Conservation (phyloP, 108 stramenopile species). For the Chaetoceros muelleri region DNA sequence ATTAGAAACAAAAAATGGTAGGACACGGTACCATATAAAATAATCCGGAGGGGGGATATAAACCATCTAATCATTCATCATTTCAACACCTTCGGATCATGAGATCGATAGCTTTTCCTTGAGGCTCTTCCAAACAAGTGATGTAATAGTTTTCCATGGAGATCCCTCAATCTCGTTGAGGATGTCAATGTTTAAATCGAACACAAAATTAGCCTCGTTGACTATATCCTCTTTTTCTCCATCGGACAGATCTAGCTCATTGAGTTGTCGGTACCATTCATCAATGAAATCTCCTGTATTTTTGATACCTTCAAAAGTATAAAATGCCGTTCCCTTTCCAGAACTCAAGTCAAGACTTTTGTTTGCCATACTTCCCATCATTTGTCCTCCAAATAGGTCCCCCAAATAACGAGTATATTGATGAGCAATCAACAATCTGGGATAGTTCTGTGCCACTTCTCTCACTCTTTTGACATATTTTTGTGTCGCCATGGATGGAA, state of each 20-base stretch:
- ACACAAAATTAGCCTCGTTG: conserved; percentile 57
- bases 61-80: too few relatives aligned
- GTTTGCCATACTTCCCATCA: conserved; percentile 56
- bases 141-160: conserved; percentile 20
- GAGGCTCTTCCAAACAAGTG: conserved; percentile 24
- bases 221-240: conserved; percentile 45
- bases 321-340: conserved; percentile 40
- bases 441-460: conserved; percentile 24
- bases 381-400: conserved; percentile 59
- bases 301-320: conserved; percentile 31
- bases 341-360: conserved; percentile 18
- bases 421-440: conserved; percentile 42
- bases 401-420: conserved; percentile 54
- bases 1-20: too few relatives aligned
- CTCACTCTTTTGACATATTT: conserved; percentile 33
- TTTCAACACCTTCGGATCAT: too few relatives aligned
- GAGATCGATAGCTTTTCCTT: conserved; percentile 33
- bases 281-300: conserved; percentile 36
- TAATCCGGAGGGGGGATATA: too few relatives aligned
- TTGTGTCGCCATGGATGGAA: conserved; percentile 27
- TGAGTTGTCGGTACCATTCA: conserved; percentile 39
- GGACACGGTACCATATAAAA: too few relatives aligned
- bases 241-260: conserved; percentile 33
- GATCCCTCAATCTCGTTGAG: conserved; percentile 48
- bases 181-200: conserved; percentile 52